Evolutionary conservation across 2,329 filamentous ascomycete genomes (phyloP).

Genomic region (Fusarium bulbicola): DNA sequence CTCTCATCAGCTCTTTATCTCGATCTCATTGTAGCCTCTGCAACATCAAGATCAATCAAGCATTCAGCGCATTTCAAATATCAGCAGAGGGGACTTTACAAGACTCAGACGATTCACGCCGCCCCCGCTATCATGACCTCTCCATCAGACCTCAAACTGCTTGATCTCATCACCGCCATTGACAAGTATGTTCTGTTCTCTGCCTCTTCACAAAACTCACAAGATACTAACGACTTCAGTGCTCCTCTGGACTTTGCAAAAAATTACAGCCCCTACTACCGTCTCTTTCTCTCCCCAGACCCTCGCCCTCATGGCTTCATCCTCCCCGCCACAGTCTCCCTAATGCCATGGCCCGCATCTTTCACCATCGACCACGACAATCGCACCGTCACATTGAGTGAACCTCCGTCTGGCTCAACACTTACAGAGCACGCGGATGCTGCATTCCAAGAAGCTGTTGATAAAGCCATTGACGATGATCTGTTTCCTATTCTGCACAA

Average conservation of each 20-base stretch:
- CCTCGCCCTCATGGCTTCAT: constrained; percentile 60
- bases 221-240: constrained; percentile 42
- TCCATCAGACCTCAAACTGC: constrained; percentile 38
- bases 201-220: neutral
- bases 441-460: constrained; percentile 52
- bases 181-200: constrained; percentile 52
- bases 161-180: constrained; percentile 52
- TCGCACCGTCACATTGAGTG: constrained; percentile 46
- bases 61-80: neutral
- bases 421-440: constrained; percentile 47
- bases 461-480: constrained; percentile 48
- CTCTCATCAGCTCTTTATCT: neutral
- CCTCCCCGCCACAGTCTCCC: constrained; percentile 54
- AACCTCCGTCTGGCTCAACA: constrained; percentile 34
- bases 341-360: constrained; percentile 57
- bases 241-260: constrained; percentile 57
- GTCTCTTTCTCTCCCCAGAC: constrained; percentile 56
- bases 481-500: constrained; percentile 52
- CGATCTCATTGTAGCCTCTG: neutral
- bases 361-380: constrained; percentile 49
- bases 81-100: neutral
- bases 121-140: constrained; percentile 19
- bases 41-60: neutral
- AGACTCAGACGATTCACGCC: neutral
- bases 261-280: constrained; percentile 53